Base-by-base conservation (phyloP, 1,284 basidiomycete genomes). In the Cutaneotrichosporon mucoides region DNA sequence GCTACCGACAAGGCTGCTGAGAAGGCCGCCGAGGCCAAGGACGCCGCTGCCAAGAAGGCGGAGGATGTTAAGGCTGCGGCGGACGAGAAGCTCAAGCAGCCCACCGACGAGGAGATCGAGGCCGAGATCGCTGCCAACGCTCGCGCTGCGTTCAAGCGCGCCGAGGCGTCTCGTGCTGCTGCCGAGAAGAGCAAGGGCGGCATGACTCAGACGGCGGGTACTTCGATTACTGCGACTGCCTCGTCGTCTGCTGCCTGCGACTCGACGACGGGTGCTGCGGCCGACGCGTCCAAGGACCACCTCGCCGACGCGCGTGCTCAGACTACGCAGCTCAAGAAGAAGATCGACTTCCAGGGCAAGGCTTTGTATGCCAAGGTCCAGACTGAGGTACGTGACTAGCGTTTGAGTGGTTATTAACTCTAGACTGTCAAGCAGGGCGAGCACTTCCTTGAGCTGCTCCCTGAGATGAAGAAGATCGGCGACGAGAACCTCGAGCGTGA, bases 301-400 rank as follows among this genome's bases (percentile, higher is more conserved):
- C 44, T 52, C 49, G 42, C 42, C 36, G 55, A 53, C 36, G 48
- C 37, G 13, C 13, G 49, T 3, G 48, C 40, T 6, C 35, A 53
- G 51, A 45, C 56, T 15, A 13, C 34, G 51, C 13, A 55, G 1
- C 57, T 73, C 49, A 69, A 68, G 63, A 61, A 57, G 52, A 60
- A 65, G 56, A 58, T 75, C 33, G 66, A 70, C 47, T 59, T 69
- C 59, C 62, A 67, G 50, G 72, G 71, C 37, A 69, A 68, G 56
- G 63, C 62, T 35, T 65, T 67, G 3, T 60, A 63, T 34, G 59
- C 68, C 54, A 60, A 61, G 12, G 58, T 68, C 24, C 65, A 66
- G 57, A n/a, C 45, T 48, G 67, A 73, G 68, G 70, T 75, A 24
- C 24, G 24, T 24, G 24, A 24, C 24, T 24, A 24, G 24, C 24